Conservation (phyloP, 1,284 basidiomycete genomes). For the Porogramme epimiltina region DNA sequence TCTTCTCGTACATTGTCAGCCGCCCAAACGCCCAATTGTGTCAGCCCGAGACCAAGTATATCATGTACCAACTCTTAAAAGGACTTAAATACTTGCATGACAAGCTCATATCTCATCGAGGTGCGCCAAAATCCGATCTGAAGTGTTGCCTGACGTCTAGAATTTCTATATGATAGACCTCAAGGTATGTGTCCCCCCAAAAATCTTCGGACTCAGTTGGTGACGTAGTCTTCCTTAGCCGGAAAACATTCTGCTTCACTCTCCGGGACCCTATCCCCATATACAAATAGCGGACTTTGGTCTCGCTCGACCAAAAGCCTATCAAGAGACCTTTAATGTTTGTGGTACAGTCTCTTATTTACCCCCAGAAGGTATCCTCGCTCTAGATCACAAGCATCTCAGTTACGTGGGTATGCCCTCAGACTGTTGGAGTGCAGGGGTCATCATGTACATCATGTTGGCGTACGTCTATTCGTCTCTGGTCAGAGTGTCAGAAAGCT, state of each 20-base stretch:
- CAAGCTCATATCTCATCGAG: conserved; percentile 78
- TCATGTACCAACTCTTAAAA: conserved; percentile 78
- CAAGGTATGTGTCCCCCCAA: conserved; percentile 52
- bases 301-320: conserved; percentile 76
- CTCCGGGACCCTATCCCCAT: conserved; percentile 78
- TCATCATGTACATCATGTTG: conserved; percentile 80
- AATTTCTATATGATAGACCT: conserved; percentile 51
- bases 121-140: conserved; percentile 39
- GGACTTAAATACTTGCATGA: conserved; percentile 78
- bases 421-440: conserved; percentile 84
- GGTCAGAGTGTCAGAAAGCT: background rate
- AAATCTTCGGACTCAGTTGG: background rate
- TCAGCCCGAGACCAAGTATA: conserved; percentile 83
- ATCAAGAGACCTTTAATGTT: conserved; percentile 78
- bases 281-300: conserved; percentile 88
- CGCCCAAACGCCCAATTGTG: conserved; percentile 57
- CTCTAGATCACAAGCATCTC: conserved; percentile 68
- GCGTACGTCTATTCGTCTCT: conserved; percentile 48
- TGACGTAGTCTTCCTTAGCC: conserved; percentile 48
- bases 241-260: conserved; percentile 81
- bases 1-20: conserved; percentile 78
- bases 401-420: conserved; percentile 79
- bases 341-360: conserved; percentile 84
- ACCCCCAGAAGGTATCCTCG: conserved; percentile 82
- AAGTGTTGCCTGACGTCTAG: background rate